Conservation (phyloP, 1,284 basidiomycete genomes). For the Sporisorium graminicola region DNA sequence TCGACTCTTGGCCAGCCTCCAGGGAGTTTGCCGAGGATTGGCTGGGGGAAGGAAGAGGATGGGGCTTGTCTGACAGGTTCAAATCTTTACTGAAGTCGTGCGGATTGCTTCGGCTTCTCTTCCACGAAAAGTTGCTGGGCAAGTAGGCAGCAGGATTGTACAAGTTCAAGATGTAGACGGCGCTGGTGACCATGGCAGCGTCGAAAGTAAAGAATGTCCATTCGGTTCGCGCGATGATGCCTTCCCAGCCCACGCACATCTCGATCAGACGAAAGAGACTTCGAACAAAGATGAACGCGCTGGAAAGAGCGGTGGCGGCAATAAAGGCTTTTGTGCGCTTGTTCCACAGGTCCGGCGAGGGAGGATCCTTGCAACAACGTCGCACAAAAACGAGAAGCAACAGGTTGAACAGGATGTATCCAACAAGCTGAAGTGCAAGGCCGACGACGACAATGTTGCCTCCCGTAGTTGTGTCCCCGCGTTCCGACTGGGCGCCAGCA, state of each 20-base stretch:
- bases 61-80: no score
- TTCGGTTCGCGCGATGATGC: constrained; percentile 47
- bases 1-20: no score
- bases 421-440: no score
- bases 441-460: no score
- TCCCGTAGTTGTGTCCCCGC: no score
- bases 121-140: no score
- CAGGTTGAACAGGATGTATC: constrained; percentile 44
- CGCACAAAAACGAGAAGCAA: constrained; percentile 33
- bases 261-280: constrained; percentile 52
- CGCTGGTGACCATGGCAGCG: constrained; percentile 28
- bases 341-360: constrained; percentile 31
- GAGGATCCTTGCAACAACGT: no score
- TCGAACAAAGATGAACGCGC: constrained; percentile 45
- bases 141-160: constrained; percentile 37
- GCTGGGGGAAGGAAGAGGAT: no score
- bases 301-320: constrained; percentile 32
- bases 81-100: no score
- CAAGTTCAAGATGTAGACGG: constrained; percentile 36
- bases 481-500: no score
- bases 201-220: constrained; percentile 52
- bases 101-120: no score
- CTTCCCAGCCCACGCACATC: constrained; percentile 52
- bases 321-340: constrained; percentile 27
- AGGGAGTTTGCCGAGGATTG: no score